Evolutionary conservation across 192 early-diverging fungal species (phyloP).

Genomic region (Spizellomyces sp.): DNA sequence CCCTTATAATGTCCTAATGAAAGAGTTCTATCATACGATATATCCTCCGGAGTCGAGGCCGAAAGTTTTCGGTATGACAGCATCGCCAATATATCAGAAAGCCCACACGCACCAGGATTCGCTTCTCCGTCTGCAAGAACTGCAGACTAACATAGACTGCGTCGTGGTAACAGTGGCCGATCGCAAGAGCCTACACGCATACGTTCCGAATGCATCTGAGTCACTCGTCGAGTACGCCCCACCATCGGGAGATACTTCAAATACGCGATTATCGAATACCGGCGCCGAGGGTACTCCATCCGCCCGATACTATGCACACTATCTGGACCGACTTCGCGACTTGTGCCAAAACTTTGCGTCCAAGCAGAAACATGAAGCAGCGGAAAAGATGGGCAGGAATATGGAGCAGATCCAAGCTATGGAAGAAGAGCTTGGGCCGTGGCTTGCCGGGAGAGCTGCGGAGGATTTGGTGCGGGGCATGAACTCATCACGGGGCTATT

Average conservation of each 20-base stretch:
- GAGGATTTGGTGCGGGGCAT: constrained; percentile 3
- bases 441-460: constrained; percentile 34
- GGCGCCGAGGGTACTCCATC: background rate
- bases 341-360: background rate
- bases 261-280: background rate
- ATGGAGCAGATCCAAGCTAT: constrained; percentile 11
- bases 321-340: constrained; percentile 3
- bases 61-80: constrained; percentile 91
- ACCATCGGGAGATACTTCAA: background rate
- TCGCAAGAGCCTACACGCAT: constrained; percentile 18
- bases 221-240: constrained; percentile 39
- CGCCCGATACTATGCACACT: constrained; percentile 8
- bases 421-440: constrained; percentile 26
- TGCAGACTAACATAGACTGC: constrained; percentile 37
- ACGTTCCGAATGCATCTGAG: constrained; percentile 35
- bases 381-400: constrained; percentile 13
- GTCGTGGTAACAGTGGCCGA: constrained; percentile 40
- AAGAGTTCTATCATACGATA: constrained; percentile 73
- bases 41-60: constrained; percentile 58
- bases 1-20: constrained; percentile 81
- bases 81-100: constrained; percentile 72
- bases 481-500: too few relatives aligned
- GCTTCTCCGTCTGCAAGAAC: constrained; percentile 27
- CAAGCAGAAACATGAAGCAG: background rate
- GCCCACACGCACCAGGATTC: constrained; percentile 31